A percentile compares a stretch with the other conserved stretches of the same genome.
These are phyloP conservation scores for Cladosporium sp. DNA, from an alignment of 2,329 filamentous ascomycete genomes.

Conservation along the genomic window DNA sequence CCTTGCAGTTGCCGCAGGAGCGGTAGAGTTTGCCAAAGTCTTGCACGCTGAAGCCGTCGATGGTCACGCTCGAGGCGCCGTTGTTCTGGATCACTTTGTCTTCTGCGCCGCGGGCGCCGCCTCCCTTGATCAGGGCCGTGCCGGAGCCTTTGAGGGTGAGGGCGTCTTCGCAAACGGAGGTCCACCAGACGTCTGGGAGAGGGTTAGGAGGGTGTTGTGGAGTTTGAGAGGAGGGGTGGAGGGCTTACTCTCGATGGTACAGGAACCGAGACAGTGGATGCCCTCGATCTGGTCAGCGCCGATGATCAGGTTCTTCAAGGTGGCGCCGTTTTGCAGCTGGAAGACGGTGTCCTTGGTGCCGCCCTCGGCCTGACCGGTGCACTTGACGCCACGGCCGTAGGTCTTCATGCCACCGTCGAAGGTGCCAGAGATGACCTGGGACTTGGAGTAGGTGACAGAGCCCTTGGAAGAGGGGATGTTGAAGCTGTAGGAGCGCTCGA, in stretches of 20 bases:
- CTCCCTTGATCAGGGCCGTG: conserved; percentile 23
- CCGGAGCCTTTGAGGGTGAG: conserved; percentile 30
- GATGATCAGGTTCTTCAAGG: conserved; percentile 51
- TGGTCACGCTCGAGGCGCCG: conserved; percentile 14
- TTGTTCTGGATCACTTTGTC: conserved; percentile 18
- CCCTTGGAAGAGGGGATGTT: conserved; percentile 20
- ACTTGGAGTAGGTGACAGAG: conserved; percentile 15
- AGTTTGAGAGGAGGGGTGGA: neutral
- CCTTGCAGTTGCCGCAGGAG: conserved; percentile 11
- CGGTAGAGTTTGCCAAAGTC: conserved; percentile 12
- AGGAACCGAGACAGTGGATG: conserved; percentile 47
- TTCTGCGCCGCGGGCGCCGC: conserved; percentile 27
- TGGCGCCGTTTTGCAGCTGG: conserved; percentile 48
- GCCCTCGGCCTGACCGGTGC: conserved; percentile 41
- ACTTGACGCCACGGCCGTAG: conserved; percentile 36
- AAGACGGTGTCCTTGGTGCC: conserved; percentile 48
- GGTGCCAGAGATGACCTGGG: conserved; percentile 17
- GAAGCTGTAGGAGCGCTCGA: conserved; percentile 16
- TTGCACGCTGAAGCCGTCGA: conserved; percentile 11
- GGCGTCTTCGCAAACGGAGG: conserved; percentile 32
- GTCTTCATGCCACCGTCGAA: conserved; percentile 24
- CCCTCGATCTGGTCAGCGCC: conserved; percentile 48
- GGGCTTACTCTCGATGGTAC: conserved; percentile 12
- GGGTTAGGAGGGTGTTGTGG: neutral
- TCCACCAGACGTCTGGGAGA: conserved; percentile 46